phyloP scores from a whole-genome alignment of 257 asterid species.

The Cynanchum wilfordii region DNA sequence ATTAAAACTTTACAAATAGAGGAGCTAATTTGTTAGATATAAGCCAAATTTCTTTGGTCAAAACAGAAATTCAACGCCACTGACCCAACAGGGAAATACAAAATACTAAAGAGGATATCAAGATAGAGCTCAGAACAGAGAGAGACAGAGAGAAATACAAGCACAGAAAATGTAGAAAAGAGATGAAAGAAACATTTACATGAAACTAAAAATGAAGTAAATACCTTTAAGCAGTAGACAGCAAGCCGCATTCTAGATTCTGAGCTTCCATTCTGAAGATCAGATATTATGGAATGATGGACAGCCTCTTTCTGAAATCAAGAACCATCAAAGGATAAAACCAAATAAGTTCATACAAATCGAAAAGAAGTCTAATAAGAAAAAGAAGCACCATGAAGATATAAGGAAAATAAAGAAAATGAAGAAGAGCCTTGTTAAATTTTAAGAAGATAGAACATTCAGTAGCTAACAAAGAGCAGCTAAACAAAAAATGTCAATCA shows the following conservation, averaged over 20 bases:
- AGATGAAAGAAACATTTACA: neutral
- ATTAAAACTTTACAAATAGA: neutral
- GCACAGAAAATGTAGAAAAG: conserved; percentile 3
- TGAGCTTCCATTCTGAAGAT: conserved; percentile 92
- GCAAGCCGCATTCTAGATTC: conserved; percentile 98
- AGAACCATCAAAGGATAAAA: conserved; percentile 7
- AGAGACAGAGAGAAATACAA: neutral
- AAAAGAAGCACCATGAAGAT: neutral
- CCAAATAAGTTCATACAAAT: conserved; percentile 14
- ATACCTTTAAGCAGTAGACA: conserved; percentile 91
- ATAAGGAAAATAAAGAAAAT: neutral
- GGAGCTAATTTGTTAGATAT: neutral
- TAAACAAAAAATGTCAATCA: neutral
- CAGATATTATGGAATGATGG: conserved; percentile 96
- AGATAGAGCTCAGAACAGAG: neutral
- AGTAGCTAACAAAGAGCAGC: neutral
- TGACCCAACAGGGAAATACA: neutral
- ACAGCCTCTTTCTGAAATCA: conserved; percentile 93
- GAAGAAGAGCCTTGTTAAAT: neutral
- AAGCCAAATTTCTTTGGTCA: neutral
- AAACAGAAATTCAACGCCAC: neutral
- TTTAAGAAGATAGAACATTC: neutral
- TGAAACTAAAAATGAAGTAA: conserved; percentile 11
- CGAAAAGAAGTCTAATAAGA: neutral
- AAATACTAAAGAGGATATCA: neutral